Conservation (phyloP, 164 flowering plant species). For the Aristolochia contorta region DNA sequence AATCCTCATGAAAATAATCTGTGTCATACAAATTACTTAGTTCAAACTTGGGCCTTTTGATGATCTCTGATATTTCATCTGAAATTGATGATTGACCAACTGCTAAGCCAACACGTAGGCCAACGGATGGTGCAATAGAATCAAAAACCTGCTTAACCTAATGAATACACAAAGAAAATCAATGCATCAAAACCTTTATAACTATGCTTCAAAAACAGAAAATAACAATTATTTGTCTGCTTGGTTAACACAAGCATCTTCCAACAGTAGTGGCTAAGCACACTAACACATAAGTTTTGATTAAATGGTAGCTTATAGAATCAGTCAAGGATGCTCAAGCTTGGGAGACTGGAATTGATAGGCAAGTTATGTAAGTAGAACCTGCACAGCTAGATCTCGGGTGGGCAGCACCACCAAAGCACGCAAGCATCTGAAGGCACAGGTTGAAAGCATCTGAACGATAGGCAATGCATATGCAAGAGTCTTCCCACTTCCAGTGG, state of each 20-base stretch:
- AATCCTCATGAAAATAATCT: constrained; percentile 26
- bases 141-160: constrained; percentile 86
- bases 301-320: too few species aligned
- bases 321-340: too few species aligned
- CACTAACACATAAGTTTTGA: too few species aligned
- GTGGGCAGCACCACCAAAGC: constrained; percentile 93
- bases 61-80: constrained; percentile 64
- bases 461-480: constrained; percentile 88
- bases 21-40: constrained; percentile 65
- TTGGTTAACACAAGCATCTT: too few species aligned
- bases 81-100: constrained; percentile 86
- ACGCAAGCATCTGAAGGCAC: constrained; percentile 54
- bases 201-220: background rate
- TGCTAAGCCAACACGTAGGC: constrained; percentile 83
- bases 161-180: constrained; percentile 10
- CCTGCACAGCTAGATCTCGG: constrained; percentile 94
- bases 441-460: constrained; percentile 62
- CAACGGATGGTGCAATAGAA: constrained; percentile 82
- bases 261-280: too few species aligned
- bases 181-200: background rate
- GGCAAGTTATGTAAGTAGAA: constrained; percentile 10
- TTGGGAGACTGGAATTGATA: background rate
- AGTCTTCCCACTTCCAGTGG: constrained; percentile 93
- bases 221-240: background rate
- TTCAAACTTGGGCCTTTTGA: constrained; percentile 53